Base-by-base conservation (phyloP, 225 moss, liverwort and hornwort species). In the Polytrichum commune region DNA sequence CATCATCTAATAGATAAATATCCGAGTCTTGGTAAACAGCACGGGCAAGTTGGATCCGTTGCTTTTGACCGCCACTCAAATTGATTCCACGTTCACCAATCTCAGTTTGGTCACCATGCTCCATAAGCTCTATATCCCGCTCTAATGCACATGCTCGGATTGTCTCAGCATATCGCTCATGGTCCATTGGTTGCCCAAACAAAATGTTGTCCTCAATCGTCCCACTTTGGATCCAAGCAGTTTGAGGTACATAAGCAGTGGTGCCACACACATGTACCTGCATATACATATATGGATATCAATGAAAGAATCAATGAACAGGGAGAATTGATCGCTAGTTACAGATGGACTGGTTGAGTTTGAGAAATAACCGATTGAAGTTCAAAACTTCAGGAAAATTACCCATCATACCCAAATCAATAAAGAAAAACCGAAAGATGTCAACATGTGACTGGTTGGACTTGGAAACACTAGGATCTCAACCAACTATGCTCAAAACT, bases 31-130 rank as follows among this genome's bases (percentile, higher is more conserved):
- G 87, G 79, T 91, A 97, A 4, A 97, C 73, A 55, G 97, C 97
- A 62, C 97, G 90, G 3, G 97, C 97, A 23, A 98, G 89, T 74
- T 94, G 92, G 75, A 94, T 79, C 62, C 97, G 91, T 63, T 98
- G 97, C 73, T 98, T 98, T 73, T 94, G 94, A 18, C 94, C 92
- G 19, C 92, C 97, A 32, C 94, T 98, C 78, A 98, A 74, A 65
- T 98, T 94, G 9, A 98, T 77, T n/a, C 94, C 97, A 6, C 97
- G 86, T 78, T 94, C 94, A 8, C 92, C 97, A 64, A 98, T 92
- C 72, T 90, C 76, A 0, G 97, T 98, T 72, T 92, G 78, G 62
- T 82, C 85, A n/a, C 79, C 85, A 24, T 82, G 66, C 66, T 79
- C 85, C 20, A 85, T 74, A 4, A 89, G 65, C 74, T 79, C 86